These are phyloP conservation scores for Gamarada debralockiae DNA, from an alignment of 495 filamentous ascomycete genomes.

Conservation along the genomic window DNA sequence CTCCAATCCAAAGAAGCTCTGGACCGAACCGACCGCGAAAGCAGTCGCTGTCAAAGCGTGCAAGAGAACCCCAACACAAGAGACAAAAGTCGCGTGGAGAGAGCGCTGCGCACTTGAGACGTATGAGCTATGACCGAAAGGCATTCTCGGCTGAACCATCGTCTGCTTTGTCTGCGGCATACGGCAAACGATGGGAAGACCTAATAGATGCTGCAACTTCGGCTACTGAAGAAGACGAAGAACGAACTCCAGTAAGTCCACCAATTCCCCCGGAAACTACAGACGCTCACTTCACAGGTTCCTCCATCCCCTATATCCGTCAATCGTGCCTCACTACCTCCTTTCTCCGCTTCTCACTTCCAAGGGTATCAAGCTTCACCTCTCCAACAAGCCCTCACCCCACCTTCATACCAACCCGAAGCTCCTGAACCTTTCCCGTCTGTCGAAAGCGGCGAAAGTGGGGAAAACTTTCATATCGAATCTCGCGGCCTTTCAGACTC, in stretches of 20 bases:
- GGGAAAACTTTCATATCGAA: slow-evolving; percentile 63
- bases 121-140: slow-evolving; percentile 73
- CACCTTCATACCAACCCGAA: slow-evolving; percentile 63
- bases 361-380: slow-evolving; percentile 84
- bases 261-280: background rate
- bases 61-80: slow-evolving; percentile 70
- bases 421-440: slow-evolving; percentile 77
- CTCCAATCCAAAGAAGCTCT: slow-evolving; percentile 66
- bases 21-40: slow-evolving; percentile 67
- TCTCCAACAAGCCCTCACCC: slow-evolving; percentile 79
- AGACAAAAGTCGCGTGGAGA: slow-evolving; percentile 65
- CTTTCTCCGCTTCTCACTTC: slow-evolving; percentile 52
- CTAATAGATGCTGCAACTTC: slow-evolving; percentile 88
- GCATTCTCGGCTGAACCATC: slow-evolving; percentile 80
- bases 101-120: slow-evolving; percentile 41
- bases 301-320: slow-evolving; percentile 63
- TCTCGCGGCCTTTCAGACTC: slow-evolving; percentile 47
- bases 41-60: slow-evolving; percentile 74
- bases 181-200: slow-evolving; percentile 91
- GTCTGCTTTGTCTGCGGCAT: slow-evolving; percentile 70
- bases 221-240: slow-evolving; percentile 84
- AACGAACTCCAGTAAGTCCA: slow-evolving; percentile 71
- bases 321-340: slow-evolving; percentile 76
- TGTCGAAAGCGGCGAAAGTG: slow-evolving; percentile 64
- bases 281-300: slow-evolving; percentile 45